A percentile compares a stretch with the other conserved stretches of the same genome.
These are phyloP conservation scores for Kazachstania bromeliacearum DNA, from an alignment of 805 yeast genomes.

Conservation along the genomic window DNA sequence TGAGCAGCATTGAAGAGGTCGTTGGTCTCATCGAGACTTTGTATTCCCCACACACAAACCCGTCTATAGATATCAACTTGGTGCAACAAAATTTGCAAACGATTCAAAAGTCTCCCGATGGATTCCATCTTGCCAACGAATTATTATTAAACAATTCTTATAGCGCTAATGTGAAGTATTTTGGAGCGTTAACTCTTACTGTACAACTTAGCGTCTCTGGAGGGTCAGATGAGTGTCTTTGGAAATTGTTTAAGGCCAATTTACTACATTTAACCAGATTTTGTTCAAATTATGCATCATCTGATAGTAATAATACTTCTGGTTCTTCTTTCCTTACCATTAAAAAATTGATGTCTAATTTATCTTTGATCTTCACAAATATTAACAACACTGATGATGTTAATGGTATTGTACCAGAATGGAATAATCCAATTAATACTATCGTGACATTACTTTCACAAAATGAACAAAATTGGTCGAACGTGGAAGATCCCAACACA, in stretches of 20 bases:
- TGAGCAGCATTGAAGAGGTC: constrained; percentile 14
- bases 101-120: constrained; percentile 25
- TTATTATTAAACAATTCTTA: constrained; percentile 12
- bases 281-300: constrained; percentile 5
- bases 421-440: constrained; percentile 30
- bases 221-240: constrained; percentile 11
- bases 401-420: constrained; percentile 6
- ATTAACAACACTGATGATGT: constrained; percentile 14
- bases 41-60: constrained; percentile 19
- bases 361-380: constrained; percentile 25
- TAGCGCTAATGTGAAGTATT: constrained; percentile 25
- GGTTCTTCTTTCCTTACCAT: constrained; percentile 16
- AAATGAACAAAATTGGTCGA: constrained; percentile 9
- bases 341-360: constrained; percentile 29
- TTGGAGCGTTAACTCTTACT: constrained; percentile 30
- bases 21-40: constrained; percentile 21
- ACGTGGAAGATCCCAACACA: constrained; percentile 5
- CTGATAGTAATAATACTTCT: too few relatives aligned
- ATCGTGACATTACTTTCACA: constrained; percentile 15
- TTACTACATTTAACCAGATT: constrained; percentile 16
- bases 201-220: constrained; percentile 23
- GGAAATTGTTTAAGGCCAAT: constrained; percentile 21
- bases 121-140: constrained; percentile 22
- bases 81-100: constrained; percentile 25
- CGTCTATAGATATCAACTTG: constrained; percentile 21